Percentiles rank a stretch among this genome's conserved stretches.
Conservation (phyloP, 2,329 filamentous ascomycete species). For the Penicillium sclerotiorum region DNA sequence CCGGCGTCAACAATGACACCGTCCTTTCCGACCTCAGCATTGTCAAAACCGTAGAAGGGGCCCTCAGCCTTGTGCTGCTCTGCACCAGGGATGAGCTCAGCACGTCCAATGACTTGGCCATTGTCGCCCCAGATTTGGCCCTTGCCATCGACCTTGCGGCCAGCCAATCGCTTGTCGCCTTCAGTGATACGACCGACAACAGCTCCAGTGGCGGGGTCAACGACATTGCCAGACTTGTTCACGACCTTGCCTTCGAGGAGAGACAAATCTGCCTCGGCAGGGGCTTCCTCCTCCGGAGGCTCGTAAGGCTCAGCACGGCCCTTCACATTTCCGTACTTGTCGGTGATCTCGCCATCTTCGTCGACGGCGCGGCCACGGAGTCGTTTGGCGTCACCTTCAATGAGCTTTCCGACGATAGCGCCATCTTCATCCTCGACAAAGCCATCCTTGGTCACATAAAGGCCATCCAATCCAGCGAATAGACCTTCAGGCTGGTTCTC, state of each 20-base stretch:
- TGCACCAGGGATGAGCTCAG: constrained; percentile 56
- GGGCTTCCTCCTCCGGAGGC: constrained; percentile 43
- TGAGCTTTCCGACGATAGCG: constrained; percentile 71
- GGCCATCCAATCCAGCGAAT: constrained; percentile 60
- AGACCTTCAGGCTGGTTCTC: constrained; percentile 59
- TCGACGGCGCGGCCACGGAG: constrained; percentile 75
- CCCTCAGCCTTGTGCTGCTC: constrained; percentile 55
- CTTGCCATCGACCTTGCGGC: constrained; percentile 64
- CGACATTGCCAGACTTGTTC: constrained; percentile 66
- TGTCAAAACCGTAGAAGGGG: constrained; percentile 63
- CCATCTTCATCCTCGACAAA: constrained; percentile 75
- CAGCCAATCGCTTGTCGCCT: constrained; percentile 60
- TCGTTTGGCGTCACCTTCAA: constrained; percentile 70
- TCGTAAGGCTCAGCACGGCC: constrained; percentile 61
- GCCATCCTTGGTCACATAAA: constrained; percentile 60
- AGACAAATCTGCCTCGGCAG: constrained; percentile 56
- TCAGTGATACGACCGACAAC: constrained; percentile 61
- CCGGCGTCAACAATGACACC: constrained; percentile 57
- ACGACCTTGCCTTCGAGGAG: constrained; percentile 63
- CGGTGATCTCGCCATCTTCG: constrained; percentile 78
- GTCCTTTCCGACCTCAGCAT: constrained; percentile 59
- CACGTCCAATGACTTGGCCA: constrained; percentile 62
- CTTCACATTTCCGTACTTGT: constrained; percentile 70
- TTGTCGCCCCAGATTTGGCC: constrained; percentile 67
- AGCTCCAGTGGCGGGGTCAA: constrained; percentile 58